A percentile compares a stretch with the other conserved stretches of the same genome.
These are phyloP conservation scores for Rhynchospora breviuscula DNA, from an alignment of 176 grass and related monocot genomes.

Conservation along the genomic window DNA sequence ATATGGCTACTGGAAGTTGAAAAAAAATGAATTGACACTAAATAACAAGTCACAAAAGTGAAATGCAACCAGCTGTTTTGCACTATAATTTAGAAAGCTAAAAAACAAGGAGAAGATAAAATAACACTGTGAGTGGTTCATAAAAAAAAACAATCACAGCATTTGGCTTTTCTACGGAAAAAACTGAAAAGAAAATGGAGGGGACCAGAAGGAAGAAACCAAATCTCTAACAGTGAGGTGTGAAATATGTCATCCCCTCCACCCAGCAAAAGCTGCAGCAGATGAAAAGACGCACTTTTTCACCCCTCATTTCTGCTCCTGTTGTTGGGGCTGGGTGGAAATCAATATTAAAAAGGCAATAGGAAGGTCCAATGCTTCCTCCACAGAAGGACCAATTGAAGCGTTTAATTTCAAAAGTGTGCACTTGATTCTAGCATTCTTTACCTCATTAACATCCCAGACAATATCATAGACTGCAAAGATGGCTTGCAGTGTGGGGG, in stretches of 20 bases:
- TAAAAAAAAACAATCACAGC: background rate
- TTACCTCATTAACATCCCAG: conserved; percentile 2
- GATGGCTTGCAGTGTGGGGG: background rate
- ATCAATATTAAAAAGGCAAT: background rate
- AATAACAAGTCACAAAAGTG: background rate
- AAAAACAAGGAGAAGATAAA: background rate
- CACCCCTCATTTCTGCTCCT: background rate
- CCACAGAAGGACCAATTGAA: background rate
- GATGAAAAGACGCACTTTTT: conserved; percentile 9
- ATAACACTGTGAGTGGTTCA: background rate
- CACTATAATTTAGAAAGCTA: background rate
- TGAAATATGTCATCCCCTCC: conserved; percentile 8
- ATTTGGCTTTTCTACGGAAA: background rate
- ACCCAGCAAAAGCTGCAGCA: conserved; percentile 35
- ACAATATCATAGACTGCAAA: background rate
- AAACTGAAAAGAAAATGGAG: background rate
- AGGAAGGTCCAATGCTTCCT: background rate
- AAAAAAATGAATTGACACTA: background rate
- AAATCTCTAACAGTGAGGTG: conserved; percentile 10
- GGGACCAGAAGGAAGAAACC: conserved; percentile 16
- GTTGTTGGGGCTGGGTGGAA: background rate
- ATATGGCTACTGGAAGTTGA: background rate
- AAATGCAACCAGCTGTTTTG: background rate
- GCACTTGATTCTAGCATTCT: conserved; percentile 9
- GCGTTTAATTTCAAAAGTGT: background rate